These are phyloP conservation scores for Keithomyces neogunnii DNA, from an alignment of 2,329 filamentous ascomycete genomes.

Conservation along the genomic window DNA sequence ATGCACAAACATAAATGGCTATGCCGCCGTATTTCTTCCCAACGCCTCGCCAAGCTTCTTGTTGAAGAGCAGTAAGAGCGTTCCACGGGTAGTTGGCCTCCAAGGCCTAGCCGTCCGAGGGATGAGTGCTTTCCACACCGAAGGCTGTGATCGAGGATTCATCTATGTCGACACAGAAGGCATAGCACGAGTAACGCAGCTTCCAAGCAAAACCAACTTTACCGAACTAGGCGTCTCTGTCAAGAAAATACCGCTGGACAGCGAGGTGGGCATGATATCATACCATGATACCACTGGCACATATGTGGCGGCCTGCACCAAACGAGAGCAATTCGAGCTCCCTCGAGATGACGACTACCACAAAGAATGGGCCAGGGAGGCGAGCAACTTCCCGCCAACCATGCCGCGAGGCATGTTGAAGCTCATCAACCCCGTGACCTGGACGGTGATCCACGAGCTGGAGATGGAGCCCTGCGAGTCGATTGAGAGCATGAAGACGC, in stretches of 20 bases:
- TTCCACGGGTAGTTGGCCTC: constrained; percentile 66
- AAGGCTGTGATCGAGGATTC: constrained; percentile 72
- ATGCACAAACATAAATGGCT: constrained; percentile 62
- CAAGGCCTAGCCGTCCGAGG: constrained; percentile 60
- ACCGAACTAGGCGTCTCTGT: constrained; percentile 69
- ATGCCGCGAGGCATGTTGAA: constrained; percentile 66
- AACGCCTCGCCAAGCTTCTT: constrained; percentile 75
- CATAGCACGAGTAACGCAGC: constrained; percentile 63
- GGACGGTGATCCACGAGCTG: constrained; percentile 69
- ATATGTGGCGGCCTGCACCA: constrained; percentile 69
- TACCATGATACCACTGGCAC: constrained; percentile 69
- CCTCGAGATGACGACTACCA: constrained; percentile 82
- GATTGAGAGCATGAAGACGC: constrained; percentile 71
- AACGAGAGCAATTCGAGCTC: constrained; percentile 64
- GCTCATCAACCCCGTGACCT: constrained; percentile 68
- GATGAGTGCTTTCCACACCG: constrained; percentile 68
- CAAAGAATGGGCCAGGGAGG: constrained; percentile 70
- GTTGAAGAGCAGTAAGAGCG: constrained; percentile 69
- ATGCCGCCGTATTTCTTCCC: constrained; percentile 74
- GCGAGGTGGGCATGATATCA: constrained; percentile 63
- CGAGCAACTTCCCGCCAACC: constrained; percentile 54
- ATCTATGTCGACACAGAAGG: constrained; percentile 69
- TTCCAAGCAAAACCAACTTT: constrained; percentile 60
- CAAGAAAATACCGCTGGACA: constrained; percentile 59
- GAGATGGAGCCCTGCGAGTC: constrained; percentile 67